Base-by-base conservation (phyloP, 2,329 filamentous ascomycete species). In the Daldinia eschscholtzii region DNA sequence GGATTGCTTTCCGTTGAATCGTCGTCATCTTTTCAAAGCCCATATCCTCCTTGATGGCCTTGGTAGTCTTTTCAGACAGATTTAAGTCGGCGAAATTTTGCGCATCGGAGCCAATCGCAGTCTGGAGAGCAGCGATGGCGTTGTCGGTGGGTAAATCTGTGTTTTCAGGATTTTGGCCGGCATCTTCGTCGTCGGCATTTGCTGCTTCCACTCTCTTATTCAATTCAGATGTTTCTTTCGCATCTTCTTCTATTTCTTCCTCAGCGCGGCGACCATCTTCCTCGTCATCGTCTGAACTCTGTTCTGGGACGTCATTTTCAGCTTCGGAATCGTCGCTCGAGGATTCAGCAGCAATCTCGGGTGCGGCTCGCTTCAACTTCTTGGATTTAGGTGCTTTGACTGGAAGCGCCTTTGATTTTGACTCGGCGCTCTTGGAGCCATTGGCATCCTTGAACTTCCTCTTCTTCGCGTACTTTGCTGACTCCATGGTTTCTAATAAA, bases 1-100 rank as follows among this genome's bases (percentile, higher is more conserved):
- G 94, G 63, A 98, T 97, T 12, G 91, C 92, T 78, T 92, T 88
- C 75, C 89, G 88, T 81, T 98, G 96, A 73, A 98, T 98, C 79
- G 96, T 93, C 0, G 96, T 98, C 94, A 99, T 98, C 55, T 87
- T 94, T 77, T 92, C 91, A 79, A 98, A 98, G 13, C 92, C 92
- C 95, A 99, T 98, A 71, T 92, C 93, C 65, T 90, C 83, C 26
- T 70, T 78, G 74, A 98, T 94, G 7, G 94, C 94, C 82, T 92
- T 89, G 86, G 94, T 92, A 0, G 94, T 98, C 81, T 93, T 94
- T 26, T 94, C 92, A 1, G 93, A 96, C 10, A 99, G 87, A 61
- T 92, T 92, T 70, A 99, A 85, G 72, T 98, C 92, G 37, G 88
- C 83, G 78, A 98, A 97, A 58, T 89, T 89, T 76, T 91, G 84